Percentiles rank a stretch among this genome's conserved stretches.
These are phyloP conservation scores for Alternaria metachromatica DNA, from an alignment of 2,329 filamentous ascomycete genomes.

Conservation along the genomic window DNA sequence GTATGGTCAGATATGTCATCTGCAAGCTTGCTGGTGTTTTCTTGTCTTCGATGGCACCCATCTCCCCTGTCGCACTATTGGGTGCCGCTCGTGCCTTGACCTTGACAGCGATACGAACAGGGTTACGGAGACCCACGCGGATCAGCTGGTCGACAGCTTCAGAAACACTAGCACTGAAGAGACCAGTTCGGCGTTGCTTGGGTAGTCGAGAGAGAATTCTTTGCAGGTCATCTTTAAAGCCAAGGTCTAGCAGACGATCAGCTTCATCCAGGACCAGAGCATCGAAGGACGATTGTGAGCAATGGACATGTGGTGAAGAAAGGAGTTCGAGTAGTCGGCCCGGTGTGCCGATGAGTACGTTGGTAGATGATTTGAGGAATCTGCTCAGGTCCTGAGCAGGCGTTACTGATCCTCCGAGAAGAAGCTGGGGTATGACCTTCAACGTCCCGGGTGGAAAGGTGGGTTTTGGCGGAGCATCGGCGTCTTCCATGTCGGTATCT, in stretches of 20 bases:
- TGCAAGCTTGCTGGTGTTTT: conserved; percentile 90
- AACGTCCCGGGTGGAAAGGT: conserved; percentile 56
- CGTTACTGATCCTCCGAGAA: conserved; percentile 82
- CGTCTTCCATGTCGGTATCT: conserved; percentile 51
- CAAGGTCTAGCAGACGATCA: conserved; percentile 88
- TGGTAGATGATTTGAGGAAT: conserved; percentile 84
- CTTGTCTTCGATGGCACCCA: conserved; percentile 77
- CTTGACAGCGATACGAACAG: conserved; percentile 92
- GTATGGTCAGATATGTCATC: conserved; percentile 81
- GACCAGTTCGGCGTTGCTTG: conserved; percentile 89
- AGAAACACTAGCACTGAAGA: conserved; percentile 95
- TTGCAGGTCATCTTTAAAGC: conserved; percentile 90
- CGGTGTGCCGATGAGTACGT: conserved; percentile 88
- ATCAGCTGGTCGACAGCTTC: conserved; percentile 95
- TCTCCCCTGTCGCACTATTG: conserved; percentile 49
- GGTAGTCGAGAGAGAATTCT: conserved; percentile 83
- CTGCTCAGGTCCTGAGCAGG: conserved; percentile 84
- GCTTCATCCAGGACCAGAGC: conserved; percentile 93
- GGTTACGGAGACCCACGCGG: conserved; percentile 88
- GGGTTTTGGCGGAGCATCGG: conserved; percentile 46
- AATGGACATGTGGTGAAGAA: conserved; percentile 84
- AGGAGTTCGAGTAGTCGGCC: conserved; percentile 88
- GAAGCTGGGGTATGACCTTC: conserved; percentile 75
- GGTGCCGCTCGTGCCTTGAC: conserved; percentile 65
- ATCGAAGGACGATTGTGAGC: conserved; percentile 87